phyloP scores from a whole-genome alignment of 768 basidiomycete species.

The Tylopilus vinaceipallidus region DNA sequence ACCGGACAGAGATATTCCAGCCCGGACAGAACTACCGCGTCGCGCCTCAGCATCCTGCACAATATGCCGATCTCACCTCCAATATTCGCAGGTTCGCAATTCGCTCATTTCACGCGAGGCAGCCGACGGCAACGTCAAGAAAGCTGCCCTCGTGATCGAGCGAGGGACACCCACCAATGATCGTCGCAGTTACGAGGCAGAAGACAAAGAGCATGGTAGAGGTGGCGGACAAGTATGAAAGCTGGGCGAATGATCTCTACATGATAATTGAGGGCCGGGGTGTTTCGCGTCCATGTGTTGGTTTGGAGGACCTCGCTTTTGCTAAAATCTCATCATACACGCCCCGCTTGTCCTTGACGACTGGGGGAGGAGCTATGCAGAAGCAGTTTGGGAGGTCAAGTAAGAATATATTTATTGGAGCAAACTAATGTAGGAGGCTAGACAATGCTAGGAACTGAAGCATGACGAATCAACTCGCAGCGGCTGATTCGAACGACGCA shows the following conservation, averaged over 20 bases:
- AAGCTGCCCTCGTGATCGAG: slow-evolving; percentile 16
- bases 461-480: too few relatives aligned
- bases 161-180: slow-evolving; percentile 15
- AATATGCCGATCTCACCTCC: slow-evolving; percentile 17
- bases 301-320: not conserved
- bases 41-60: slow-evolving; percentile 20
- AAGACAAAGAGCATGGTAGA: slow-evolving; percentile 13
- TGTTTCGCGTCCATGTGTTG: too few relatives aligned
- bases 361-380: too few relatives aligned
- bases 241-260: slow-evolving; percentile 21
- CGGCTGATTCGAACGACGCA: too few relatives aligned
- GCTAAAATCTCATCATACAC: too few relatives aligned
- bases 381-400: too few relatives aligned
- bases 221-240: slow-evolving; percentile 12
- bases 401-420: too few relatives aligned
- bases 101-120: not conserved
- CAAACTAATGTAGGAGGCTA: too few relatives aligned
- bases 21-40: not conserved
- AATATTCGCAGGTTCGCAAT: slow-evolving; percentile 9
- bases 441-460: too few relatives aligned
- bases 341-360: too few relatives aligned
- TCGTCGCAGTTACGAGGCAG: slow-evolving; percentile 6
- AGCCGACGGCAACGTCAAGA: slow-evolving; percentile 14
- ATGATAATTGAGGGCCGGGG: not conserved
- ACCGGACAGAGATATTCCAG: slow-evolving; percentile 10